phyloP scores from a whole-genome alignment of 306 rosid genomes.

The Urtica urens region DNA sequence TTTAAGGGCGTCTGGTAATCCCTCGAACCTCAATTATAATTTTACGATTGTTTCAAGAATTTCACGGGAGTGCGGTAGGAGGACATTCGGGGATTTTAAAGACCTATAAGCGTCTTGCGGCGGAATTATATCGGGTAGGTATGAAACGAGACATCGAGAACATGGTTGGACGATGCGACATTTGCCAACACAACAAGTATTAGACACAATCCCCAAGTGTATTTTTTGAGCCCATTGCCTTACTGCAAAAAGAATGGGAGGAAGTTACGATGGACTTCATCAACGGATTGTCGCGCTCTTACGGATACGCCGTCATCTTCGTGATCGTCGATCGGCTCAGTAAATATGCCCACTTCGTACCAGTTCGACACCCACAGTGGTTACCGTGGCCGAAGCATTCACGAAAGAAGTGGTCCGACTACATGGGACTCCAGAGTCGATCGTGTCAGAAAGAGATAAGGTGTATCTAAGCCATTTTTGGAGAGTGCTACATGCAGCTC shows the following conservation, averaged over 20 bases:
- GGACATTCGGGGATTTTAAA: too few relatives aligned
- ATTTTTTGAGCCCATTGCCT: background rate
- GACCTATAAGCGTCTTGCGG: too few relatives aligned
- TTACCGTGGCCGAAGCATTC: background rate
- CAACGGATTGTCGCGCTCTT: background rate
- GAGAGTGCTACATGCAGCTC: background rate
- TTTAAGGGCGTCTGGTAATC: background rate
- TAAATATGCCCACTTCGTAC: slow-evolving; percentile 5
- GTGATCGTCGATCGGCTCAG: background rate
- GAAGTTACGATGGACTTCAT: slow-evolving; percentile 3
- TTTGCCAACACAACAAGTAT: background rate
- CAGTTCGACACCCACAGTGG: background rate
- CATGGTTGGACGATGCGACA: background rate
- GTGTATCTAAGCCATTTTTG: background rate
- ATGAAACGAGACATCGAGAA: background rate
- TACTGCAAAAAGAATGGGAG: background rate
- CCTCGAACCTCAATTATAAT: background rate
- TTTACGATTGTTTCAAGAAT: background rate
- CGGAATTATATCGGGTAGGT: too few relatives aligned
- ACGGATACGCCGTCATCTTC: background rate
- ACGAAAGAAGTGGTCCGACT: background rate
- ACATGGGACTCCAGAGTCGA: background rate
- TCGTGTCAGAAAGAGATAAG: background rate
- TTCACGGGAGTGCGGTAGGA: background rate
- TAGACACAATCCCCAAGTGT: background rate